A percentile compares a stretch with the other conserved stretches of the same genome.
These are phyloP conservation scores for Teunomyces kruisii DNA, from an alignment of 805 yeast genomes.

Conservation along the genomic window DNA sequence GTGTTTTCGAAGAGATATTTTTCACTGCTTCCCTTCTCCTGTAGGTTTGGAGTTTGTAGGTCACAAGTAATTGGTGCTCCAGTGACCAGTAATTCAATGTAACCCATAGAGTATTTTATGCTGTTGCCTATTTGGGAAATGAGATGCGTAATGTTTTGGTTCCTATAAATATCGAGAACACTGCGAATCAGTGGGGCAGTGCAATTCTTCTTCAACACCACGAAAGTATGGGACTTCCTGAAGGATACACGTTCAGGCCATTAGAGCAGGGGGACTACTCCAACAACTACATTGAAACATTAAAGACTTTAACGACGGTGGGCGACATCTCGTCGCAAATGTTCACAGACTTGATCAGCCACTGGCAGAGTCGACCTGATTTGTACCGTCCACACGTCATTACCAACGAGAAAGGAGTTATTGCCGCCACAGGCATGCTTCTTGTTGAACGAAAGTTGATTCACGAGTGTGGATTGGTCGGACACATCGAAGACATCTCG, in stretches of 20 bases:
- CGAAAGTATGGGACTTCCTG: slow-evolving; percentile 42
- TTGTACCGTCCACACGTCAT: slow-evolving; percentile 74
- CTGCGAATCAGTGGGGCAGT: neutral
- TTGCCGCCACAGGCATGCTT: slow-evolving; percentile 84
- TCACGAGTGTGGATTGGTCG: slow-evolving; percentile 81
- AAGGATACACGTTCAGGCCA: slow-evolving; percentile 67
- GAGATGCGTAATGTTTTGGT: slow-evolving; percentile 3
- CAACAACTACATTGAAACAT: slow-evolving; percentile 61
- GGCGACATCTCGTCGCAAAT: slow-evolving; percentile 60
- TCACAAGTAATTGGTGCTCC: neutral
- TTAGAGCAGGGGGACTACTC: slow-evolving; percentile 55
- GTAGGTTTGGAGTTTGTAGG: too few species aligned
- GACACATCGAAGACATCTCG: slow-evolving; percentile 94
- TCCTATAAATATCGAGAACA: neutral
- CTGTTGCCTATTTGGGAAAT: neutral
- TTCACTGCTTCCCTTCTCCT: too few species aligned
- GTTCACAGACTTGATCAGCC: slow-evolving; percentile 51
- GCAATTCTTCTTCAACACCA: neutral
- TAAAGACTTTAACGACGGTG: slow-evolving; percentile 75
- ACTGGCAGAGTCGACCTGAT: slow-evolving; percentile 55
- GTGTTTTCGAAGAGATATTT: too few species aligned
- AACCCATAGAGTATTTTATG: neutral
- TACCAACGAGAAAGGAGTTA: slow-evolving; percentile 44
- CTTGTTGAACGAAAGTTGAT: slow-evolving; percentile 79
- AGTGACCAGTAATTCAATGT: too few species aligned